Evolutionary conservation across 2,329 filamentous ascomycete species (phyloP), one percentile per base, ranked within the genome.

Genomic region (Aurifilum marmelostoma): DNA sequence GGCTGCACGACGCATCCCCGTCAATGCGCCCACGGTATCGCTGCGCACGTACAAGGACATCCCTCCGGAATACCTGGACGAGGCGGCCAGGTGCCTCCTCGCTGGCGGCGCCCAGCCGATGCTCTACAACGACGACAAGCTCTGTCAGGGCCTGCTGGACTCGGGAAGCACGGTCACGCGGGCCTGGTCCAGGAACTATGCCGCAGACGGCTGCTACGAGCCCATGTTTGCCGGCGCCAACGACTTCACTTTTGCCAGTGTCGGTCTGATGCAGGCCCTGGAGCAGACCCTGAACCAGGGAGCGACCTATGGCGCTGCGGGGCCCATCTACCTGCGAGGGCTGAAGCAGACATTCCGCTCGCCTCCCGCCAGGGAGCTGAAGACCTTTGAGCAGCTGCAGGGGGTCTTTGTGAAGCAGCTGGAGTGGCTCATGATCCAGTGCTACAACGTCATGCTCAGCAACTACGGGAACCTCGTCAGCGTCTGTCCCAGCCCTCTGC

Each of bases 71-170:
- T 52, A 32, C 21, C 54, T 69, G 24, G 54, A 69, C 63, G 67
- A 69, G 52, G 67, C 67, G 21, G 67, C 67, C 50, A 69, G 60
- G 61, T 59, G 62, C 12, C 58, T 69, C 39, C 63, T 69, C 14
- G 24, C 67, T 6, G 67, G 67, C 24, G 67, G 67, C 18, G 67
- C 67, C 1, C 67, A 69, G 37, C 67, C 67, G 11, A 62, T 66
- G 24, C 52, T 69, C 21, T 69, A 69, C 41, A 69, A 69, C 54
- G 67, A 69, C 27, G 67, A 69, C 43, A 66, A 66, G 63, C 67
- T 69, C 34, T 69, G 67, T 43, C 54, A 66, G 54, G 67, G 63
- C 0, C 63, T 69, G n/a, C 16, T 56, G 7, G 41, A 58, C 24
- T 69, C 67, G 1, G 67, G 67, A 11, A 47, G 37, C 41, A 66